These are phyloP conservation scores for Parascedosporium putredinis DNA, from an alignment of 2,329 filamentous ascomycete species.

Conservation along the genomic window DNA sequence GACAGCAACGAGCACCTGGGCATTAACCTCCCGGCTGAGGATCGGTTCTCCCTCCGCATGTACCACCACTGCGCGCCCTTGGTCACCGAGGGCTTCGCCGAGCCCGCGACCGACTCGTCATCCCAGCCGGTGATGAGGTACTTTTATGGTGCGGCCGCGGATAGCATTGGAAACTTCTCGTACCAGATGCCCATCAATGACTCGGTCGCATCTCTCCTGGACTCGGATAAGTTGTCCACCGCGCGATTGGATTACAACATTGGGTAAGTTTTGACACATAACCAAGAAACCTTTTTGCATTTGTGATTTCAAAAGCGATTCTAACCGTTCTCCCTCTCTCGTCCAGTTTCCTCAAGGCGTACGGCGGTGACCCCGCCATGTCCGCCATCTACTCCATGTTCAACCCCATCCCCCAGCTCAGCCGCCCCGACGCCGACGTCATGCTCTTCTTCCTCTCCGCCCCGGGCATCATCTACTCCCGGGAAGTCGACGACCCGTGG, in stretches of 20 bases:
- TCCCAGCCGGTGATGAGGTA: neutral
- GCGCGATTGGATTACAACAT: neutral
- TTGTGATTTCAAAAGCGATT: too few species aligned
- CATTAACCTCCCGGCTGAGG: slow-evolving; percentile 12
- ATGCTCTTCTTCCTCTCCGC: slow-evolving; percentile 3
- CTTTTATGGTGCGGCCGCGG: neutral
- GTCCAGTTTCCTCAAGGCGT: neutral
- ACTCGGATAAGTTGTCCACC: neutral
- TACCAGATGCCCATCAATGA: slow-evolving; percentile 2
- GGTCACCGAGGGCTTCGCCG: neutral
- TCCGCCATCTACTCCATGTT: neutral
- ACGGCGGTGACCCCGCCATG: neutral
- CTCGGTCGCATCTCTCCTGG: neutral
- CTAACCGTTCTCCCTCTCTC: too few species aligned
- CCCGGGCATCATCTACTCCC: neutral
- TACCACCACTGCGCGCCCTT: neutral
- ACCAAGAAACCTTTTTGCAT: too few species aligned
- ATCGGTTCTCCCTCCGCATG: slow-evolving; percentile 10
- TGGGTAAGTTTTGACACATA: neutral
- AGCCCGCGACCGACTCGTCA: neutral
- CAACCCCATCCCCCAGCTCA: neutral
- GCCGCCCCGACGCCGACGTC: neutral
- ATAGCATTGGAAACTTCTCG: neutral
- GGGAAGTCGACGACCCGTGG: neutral
- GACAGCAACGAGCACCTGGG: slow-evolving; percentile 14